Base-by-base conservation (phyloP, 75 land plant species). In the Ceratopteris richardii region DNA sequence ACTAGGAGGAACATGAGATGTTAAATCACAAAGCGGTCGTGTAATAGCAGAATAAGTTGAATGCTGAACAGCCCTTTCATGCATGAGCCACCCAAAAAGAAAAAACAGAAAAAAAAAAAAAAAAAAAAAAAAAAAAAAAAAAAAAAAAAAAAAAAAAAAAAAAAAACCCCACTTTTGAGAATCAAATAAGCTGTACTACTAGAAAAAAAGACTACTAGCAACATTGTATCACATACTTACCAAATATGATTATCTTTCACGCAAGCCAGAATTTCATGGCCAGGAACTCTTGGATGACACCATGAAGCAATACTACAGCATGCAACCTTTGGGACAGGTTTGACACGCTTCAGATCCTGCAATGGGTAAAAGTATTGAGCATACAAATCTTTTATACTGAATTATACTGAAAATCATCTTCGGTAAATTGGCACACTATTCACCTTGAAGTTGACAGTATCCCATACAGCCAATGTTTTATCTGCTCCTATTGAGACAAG, bases 231-330 rank as follows among this genome's bases (percentile, higher is more conserved):
- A 54, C 48, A 17, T 33, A 48, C 57, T 30, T 84, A 95, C 99
- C 99, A 95, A 41, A 95, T 90, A 73, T 90, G 87, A 27, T 96
- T 83, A 63, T 95, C 99, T 64, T 90, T 95, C 14, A 90, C 99
- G 61, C 99, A 95, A 33, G 85, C 84, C 51, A 95, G 74, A 57
- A 95, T 84, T 51, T 86, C 91, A 61, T 90, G 88, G 48, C 75
- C 91, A 44, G 99, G 99, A 29, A 87, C 96, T 24, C 99, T 87
- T 72, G 99, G 99, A 58, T 95, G 99, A 47, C 85, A 90, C 99
- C 99, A 95, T 30, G 99, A 86, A 26, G 99, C 81, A 44, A 95
- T 88, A 86, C 99, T 90, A 54, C 86, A 90, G 55, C 96, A 86
- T 26, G 96, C 88, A 57, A 90, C 46, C 41, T 80, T 95, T 52